Conservation (phyloP, 768 basidiomycete species). For the Leccinum pellstonianum region DNA sequence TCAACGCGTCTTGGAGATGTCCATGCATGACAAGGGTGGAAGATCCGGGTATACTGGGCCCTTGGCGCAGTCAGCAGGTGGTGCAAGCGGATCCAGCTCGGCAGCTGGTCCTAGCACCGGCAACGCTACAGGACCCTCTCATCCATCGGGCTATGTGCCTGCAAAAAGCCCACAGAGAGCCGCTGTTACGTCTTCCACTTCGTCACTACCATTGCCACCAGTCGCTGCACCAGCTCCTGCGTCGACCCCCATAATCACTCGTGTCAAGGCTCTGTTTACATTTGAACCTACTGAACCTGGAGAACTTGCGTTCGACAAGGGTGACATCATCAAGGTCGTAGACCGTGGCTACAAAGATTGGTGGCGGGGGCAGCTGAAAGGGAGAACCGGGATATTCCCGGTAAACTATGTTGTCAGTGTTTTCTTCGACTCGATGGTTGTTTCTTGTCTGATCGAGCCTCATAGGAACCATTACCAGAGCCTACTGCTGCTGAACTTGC, state of each 20-base stretch:
- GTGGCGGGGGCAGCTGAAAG: conserved; percentile 93
- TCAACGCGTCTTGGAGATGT: conserved; percentile 87
- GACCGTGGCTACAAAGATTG: conserved; percentile 94
- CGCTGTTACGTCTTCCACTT: conserved; percentile 25
- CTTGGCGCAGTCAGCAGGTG: conserved; percentile 34
- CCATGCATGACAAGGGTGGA: conserved; percentile 90
- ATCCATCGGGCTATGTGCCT: conserved; percentile 57
- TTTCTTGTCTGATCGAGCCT: background rate
- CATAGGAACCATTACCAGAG: conserved; percentile 81
- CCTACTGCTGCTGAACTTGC: conserved; percentile 75
- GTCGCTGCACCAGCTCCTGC: conserved; percentile 17
- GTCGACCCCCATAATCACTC: conserved; percentile 54
- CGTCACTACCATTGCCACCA: conserved; percentile 26
- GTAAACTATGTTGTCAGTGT: conserved; percentile 88
- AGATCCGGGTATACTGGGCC: conserved; percentile 54
- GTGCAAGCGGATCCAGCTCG: conserved; percentile 35
- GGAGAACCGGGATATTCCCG: conserved; percentile 92
- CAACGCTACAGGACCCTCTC: conserved; percentile 33
- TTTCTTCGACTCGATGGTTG: background rate
- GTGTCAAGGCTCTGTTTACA: conserved; percentile 85
- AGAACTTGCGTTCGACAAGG: conserved; percentile 88
- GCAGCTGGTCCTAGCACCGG: conserved; percentile 25
- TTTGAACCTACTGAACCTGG: conserved; percentile 87
- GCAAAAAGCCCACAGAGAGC: conserved; percentile 47
- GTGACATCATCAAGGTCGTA: conserved; percentile 92